Evolutionary conservation across 768 basidiomycete genomes (phyloP), one percentile per base, ranked within the genome.

Genomic region (Tricholomella constricta): DNA sequence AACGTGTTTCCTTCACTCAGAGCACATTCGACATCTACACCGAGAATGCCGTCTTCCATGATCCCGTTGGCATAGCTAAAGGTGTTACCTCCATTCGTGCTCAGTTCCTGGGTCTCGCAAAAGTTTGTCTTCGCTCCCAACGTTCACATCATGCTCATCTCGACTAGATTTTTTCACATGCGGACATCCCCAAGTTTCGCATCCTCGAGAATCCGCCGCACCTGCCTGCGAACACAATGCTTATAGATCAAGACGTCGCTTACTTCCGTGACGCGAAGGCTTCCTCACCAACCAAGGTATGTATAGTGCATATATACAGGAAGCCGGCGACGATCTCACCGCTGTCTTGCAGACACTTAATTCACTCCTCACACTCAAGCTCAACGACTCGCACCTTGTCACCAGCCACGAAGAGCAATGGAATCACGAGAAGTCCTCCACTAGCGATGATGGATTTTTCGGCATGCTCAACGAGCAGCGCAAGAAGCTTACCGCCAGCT

Each of bases 171-270:
- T 79, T 78, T 56, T 69, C 72, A 4, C 69, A 70, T 4, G 75
- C 74, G 11, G 74, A 77, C 31, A 67, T 80, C 14, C 68, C 68
- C 2, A 73, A 67, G 40, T 75, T 78, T 54, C 72, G 75, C 7
- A 37, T 79, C 15, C 62, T 79, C 7, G 47, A 74, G 56, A 78
- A 73, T 43, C 78, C 78, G 2, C 47, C 68, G 2, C 68, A 64
- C 7, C 57, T 74, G 5, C 67, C 72, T 14, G 56, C 67, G 34
- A 74, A 63, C 51, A 71, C 67, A 10, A 66, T 79, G 23, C 66
- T 79, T 27, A 74, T 79, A 43, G 77, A 78, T 58, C 77, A 75
- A 58, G 76, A 80, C 49, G 77, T 80, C 4, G 64, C 72, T 0
- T 79, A 79, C 58, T 78, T 63, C 61, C 70, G 72, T 14, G 64